Conservation (phyloP, 495 filamentous ascomycete species). For the Rhypophila decipiens region DNA sequence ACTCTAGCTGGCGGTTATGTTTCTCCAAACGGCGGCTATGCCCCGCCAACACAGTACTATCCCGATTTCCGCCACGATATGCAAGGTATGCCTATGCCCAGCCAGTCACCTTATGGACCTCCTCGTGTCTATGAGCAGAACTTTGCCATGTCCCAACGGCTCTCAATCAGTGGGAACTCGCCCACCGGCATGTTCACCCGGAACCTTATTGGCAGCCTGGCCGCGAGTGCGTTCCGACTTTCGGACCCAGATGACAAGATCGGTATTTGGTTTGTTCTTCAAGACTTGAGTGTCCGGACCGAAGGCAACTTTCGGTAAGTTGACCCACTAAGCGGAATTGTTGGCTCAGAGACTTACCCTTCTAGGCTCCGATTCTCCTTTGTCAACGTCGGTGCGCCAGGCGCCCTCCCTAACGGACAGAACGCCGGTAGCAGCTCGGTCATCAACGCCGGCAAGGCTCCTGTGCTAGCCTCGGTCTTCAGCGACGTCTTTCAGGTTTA, state of each 20-base stretch:
- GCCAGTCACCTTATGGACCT: conserved; percentile 15
- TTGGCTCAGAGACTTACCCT: too few species aligned
- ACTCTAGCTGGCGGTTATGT: conserved; percentile 12
- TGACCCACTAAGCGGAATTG: too few species aligned
- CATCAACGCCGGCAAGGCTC: conserved; percentile 73
- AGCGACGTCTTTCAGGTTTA: conserved; percentile 90
- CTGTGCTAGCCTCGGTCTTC: conserved; percentile 81
- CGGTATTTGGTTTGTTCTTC: conserved; percentile 95
- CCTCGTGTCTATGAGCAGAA: conserved; percentile 19
- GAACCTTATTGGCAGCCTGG: conserved; percentile 90
- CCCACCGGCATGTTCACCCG: conserved; percentile 90
- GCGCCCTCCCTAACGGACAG: conserved; percentile 20
- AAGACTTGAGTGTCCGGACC: conserved; percentile 89
- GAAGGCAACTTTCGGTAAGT: conserved; percentile 84
- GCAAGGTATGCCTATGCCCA: conserved; percentile 11
- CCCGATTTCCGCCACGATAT: conserved; percentile 18
- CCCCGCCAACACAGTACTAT: conserved; percentile 23
- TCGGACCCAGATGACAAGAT: conserved; percentile 76
- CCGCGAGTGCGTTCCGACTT: conserved; percentile 83
- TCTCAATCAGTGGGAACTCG: conserved; percentile 31
- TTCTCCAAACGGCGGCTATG: conserved; percentile 20
- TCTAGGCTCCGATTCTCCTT: conserved; percentile 54
- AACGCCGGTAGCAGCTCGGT: conserved; percentile 22
- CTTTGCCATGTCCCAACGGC: conserved; percentile 21
- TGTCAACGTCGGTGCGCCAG: conserved; percentile 65